Evolutionary conservation across 2,329 filamentous ascomycete genomes (phyloP).

Genomic region (Akanthomyces uredinophilus): DNA sequence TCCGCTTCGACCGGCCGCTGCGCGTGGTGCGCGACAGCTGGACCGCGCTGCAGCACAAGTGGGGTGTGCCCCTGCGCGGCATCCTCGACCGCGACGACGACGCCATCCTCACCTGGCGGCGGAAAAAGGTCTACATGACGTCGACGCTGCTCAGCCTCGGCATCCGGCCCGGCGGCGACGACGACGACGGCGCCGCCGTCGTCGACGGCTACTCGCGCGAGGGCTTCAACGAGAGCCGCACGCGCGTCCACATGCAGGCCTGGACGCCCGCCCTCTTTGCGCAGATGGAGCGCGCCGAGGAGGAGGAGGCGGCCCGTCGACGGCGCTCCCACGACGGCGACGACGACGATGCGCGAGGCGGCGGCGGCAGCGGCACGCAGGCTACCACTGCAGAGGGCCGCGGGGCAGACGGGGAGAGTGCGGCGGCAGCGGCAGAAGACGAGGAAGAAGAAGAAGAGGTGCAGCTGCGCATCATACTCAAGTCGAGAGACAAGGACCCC

Average conservation of each 20-base stretch:
- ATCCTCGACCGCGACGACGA: constrained; percentile 36
- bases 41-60: constrained; percentile 55
- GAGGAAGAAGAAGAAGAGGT: constrained; percentile 22
- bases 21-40: constrained; percentile 64
- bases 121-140: constrained; percentile 66
- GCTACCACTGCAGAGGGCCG: too few relatives aligned
- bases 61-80: constrained; percentile 28
- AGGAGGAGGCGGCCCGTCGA: constrained; percentile 40
- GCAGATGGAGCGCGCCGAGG: constrained; percentile 38
- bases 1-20: constrained; percentile 63
- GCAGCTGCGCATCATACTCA: constrained; percentile 49
- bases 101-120: constrained; percentile 76
- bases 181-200: constrained; percentile 36
- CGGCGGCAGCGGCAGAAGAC: neutral
- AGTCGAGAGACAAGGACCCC: constrained; percentile 45
- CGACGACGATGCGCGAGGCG: constrained; percentile 16
- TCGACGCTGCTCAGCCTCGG: constrained; percentile 67
- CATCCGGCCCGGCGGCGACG: constrained; percentile 41
- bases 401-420: neutral
- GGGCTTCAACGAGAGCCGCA: constrained; percentile 45
- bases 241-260: constrained; percentile 68
- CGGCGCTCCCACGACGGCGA: constrained; percentile 35
- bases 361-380: too few relatives aligned
- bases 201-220: constrained; percentile 29
- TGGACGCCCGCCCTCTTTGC: constrained; percentile 63